Percentiles rank a stretch among this genome's conserved stretches.
phyloP scores from a whole-genome alignment of 73 alveolate species.

The Tetrahymena elliotti region DNA sequence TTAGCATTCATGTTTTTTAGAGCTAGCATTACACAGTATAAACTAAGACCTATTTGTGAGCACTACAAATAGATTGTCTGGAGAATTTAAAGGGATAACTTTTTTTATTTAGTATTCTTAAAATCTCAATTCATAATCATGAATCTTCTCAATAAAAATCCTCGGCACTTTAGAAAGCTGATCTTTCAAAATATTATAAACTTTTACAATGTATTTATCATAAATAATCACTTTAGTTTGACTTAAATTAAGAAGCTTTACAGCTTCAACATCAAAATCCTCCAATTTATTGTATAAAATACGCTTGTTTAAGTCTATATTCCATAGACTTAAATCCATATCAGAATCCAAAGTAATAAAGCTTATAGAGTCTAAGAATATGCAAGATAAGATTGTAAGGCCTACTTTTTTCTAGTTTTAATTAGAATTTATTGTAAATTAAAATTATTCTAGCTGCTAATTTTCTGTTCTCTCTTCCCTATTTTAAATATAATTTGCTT shows the following conservation, averaged over 20 bases:
- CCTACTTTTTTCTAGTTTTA: not conserved
- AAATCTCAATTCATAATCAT: not conserved
- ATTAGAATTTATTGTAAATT: not conserved
- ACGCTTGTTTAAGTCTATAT: not conserved
- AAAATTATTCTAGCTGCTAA: not conserved
- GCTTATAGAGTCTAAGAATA: not conserved
- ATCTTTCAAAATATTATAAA: not conserved
- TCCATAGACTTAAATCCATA: not conserved
- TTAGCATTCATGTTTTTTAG: not conserved
- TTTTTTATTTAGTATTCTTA: not conserved
- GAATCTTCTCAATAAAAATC: not conserved
- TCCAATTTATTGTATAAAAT: not conserved
- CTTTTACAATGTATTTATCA: not conserved
- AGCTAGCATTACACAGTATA: not conserved
- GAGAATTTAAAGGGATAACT: not conserved
- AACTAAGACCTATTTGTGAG: not conserved
- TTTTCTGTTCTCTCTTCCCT: not conserved
- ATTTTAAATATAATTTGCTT: not conserved
- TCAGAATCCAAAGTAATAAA: not conserved
- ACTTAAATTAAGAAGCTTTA: not conserved
- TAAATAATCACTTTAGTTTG: not conserved
- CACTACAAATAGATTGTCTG: not conserved
- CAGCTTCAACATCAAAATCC: not conserved
- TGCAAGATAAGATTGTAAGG: not conserved
- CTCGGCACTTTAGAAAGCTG: not conserved